Evolutionary conservation across 139 green algal species (phyloP).

Genomic region (Tetradesmus lagerheimii): DNA sequence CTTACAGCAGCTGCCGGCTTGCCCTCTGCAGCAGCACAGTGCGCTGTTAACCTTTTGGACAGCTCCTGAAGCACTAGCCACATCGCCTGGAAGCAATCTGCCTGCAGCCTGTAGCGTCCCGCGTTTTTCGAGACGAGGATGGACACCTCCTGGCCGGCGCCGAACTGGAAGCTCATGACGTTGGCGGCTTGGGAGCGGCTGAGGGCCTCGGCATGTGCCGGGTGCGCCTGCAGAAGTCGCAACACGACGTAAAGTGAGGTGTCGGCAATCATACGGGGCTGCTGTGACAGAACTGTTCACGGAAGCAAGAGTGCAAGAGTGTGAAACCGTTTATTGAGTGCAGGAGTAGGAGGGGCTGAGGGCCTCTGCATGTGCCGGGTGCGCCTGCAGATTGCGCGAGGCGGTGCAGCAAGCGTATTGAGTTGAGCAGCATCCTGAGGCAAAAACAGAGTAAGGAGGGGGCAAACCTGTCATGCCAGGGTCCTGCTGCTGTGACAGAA

Average conservation of each 20-base stretch:
- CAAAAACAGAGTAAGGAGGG: no score
- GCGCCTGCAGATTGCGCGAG: neutral
- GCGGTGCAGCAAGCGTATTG: neutral
- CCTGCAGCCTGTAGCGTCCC: slow-evolving; percentile 75
- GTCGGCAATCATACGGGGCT: no score
- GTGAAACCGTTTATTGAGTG: no score
- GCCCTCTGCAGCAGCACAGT: slow-evolving; percentile 61
- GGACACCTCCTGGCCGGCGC: slow-evolving; percentile 57
- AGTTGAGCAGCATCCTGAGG: no score
- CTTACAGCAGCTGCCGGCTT: slow-evolving; percentile 22
- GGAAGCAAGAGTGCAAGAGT: no score
- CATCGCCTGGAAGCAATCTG: slow-evolving; percentile 65
- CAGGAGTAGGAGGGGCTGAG: slow-evolving; percentile 1
- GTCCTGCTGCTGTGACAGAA: no score
- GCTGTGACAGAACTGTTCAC: no score
- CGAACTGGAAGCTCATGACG: slow-evolving; percentile 67
- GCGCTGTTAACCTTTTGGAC: slow-evolving; percentile 47
- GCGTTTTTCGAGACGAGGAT: slow-evolving; percentile 77
- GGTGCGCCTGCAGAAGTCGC: slow-evolving; percentile 15
- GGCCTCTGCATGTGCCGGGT: slow-evolving; percentile 38
- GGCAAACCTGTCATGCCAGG: neutral
- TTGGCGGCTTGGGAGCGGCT: slow-evolving; percentile 50
- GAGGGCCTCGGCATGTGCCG: slow-evolving; percentile 41
- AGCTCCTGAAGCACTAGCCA: slow-evolving; percentile 77
- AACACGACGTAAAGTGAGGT: neutral